A percentile compares a stretch with the other conserved stretches of the same genome.
These are phyloP conservation scores for Solanum ossicruentum DNA, from an alignment of 257 asterid species.

Conservation along the genomic window DNA sequence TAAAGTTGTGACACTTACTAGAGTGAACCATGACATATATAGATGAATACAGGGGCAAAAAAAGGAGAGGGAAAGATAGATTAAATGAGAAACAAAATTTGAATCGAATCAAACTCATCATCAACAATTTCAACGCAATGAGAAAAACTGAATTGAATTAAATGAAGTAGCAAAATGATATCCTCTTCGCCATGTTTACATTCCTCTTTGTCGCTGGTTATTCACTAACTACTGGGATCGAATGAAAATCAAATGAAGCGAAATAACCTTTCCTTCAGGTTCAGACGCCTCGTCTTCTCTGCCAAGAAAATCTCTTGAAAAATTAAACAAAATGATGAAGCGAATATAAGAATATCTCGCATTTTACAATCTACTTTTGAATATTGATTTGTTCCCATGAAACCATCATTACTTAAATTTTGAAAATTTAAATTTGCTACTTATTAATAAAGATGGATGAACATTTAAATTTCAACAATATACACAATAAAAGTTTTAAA, in stretches of 20 bases:
- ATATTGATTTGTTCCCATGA: background rate
- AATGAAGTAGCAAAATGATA: background rate
- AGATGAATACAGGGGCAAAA: too few species aligned
- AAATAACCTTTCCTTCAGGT: background rate
- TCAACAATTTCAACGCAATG: background rate
- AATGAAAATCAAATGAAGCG: background rate
- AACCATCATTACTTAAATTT: background rate
- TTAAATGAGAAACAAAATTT: background rate
- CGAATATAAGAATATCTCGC: too few species aligned
- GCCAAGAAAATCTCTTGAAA: background rate
- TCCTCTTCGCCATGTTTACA: background rate
- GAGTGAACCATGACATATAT: too few species aligned
- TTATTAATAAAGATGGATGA: background rate
- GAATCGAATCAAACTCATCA: background rate
- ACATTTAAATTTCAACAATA: background rate
- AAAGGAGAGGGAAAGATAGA: too few species aligned
- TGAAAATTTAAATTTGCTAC: background rate
- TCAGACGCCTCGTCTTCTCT: background rate
- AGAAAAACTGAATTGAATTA: too few species aligned
- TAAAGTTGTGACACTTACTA: too few species aligned
- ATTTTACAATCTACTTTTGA: background rate
- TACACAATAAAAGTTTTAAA: background rate
- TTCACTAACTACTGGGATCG: background rate
- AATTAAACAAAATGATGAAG: background rate
- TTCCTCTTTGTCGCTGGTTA: background rate